These are phyloP conservation scores for Cyclocybe cylindracea DNA, from an alignment of 768 basidiomycete genomes.

Conservation along the genomic window DNA sequence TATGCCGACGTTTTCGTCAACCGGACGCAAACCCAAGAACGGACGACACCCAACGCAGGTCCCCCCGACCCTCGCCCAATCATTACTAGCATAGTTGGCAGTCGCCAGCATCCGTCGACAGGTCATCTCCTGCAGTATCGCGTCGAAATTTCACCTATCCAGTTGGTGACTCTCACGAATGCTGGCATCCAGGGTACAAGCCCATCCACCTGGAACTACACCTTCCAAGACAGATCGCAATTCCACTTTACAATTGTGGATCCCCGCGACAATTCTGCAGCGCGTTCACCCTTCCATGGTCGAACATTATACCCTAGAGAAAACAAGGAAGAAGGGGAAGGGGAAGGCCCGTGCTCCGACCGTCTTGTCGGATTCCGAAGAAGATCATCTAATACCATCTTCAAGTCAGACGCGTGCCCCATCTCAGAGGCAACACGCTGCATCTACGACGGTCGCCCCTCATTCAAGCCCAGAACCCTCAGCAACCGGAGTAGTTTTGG, in stretches of 20 bases:
- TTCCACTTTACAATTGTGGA: constrained; percentile 55
- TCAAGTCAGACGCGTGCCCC: too few relatives aligned
- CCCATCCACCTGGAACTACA: constrained; percentile 9
- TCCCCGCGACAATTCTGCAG: constrained; percentile 60
- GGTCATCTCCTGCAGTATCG: constrained; percentile 63
- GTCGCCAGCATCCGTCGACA: constrained; percentile 57
- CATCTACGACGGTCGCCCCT: not conserved
- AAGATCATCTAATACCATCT: too few relatives aligned
- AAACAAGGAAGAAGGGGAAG: constrained; percentile 20
- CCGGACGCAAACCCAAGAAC: constrained; percentile 10
- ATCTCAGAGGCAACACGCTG: not conserved
- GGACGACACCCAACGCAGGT: constrained; percentile 26
- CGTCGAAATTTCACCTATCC: constrained; percentile 53
- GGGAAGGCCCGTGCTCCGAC: not conserved
- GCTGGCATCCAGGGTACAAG: constrained; percentile 45
- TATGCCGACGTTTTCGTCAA: constrained; percentile 28
- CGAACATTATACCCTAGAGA: constrained; percentile 38
- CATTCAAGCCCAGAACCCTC: not conserved
- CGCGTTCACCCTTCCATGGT: constrained; percentile 45
- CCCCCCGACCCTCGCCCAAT: constrained; percentile 35
- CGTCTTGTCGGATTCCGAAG: too few relatives aligned
- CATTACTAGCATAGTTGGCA: constrained; percentile 42
- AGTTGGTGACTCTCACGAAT: constrained; percentile 50
- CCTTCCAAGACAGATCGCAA: constrained; percentile 32
- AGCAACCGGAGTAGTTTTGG: not conserved